phyloP scores from a whole-genome alignment of 208 protist species.

The Naegleria lovaniensis region DNA sequence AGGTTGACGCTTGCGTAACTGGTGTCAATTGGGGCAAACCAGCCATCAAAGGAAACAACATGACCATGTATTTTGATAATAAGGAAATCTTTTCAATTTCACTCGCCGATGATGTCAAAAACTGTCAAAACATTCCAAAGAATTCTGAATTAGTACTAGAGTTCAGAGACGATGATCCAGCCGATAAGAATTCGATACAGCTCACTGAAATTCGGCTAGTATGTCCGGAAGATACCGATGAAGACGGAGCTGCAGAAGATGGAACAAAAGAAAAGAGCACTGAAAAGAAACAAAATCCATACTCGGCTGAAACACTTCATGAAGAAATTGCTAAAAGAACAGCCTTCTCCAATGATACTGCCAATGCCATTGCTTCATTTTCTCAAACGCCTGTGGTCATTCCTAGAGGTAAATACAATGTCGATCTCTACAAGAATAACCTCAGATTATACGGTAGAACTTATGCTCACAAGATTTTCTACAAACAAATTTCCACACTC shows the following conservation, averaged over 20 bases:
- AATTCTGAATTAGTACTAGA: slow-evolving; percentile 20
- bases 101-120: neutral
- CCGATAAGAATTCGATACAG: neutral
- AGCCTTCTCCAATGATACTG: neutral
- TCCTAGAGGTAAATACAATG: slow-evolving; percentile 22
- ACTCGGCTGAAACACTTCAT: neutral
- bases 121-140: neutral
- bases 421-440: neutral
- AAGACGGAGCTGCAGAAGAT: neutral
- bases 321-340: neutral
- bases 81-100: slow-evolving; percentile 5
- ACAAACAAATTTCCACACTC: neutral
- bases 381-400: neutral
- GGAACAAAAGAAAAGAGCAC: neutral
- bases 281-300: neutral
- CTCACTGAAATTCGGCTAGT: neutral
- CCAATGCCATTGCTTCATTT: neutral
- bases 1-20: neutral
- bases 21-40: neutral
- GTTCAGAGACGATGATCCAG: neutral
- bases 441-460: neutral
- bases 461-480: neutral
- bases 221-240: neutral
- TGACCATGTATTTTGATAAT: neutral
- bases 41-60: neutral